These are phyloP conservation scores for Pharus latifolius DNA, from an alignment of 176 grass and related monocot genomes.

Conservation along the genomic window DNA sequence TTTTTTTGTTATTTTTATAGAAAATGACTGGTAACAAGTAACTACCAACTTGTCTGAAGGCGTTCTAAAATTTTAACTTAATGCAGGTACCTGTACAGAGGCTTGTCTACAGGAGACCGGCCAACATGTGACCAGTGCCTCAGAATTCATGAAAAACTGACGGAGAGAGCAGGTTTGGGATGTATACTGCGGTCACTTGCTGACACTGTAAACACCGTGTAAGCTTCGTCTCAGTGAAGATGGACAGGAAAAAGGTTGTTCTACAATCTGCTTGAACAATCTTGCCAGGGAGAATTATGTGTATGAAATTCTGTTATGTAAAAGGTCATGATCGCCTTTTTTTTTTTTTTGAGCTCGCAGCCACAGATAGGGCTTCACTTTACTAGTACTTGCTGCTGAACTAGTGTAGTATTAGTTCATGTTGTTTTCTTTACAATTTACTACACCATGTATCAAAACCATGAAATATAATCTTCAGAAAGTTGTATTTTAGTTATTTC, in stretches of 20 bases:
- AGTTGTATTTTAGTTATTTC: no score
- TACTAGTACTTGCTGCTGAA: slow-evolving; percentile 1
- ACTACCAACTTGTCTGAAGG: no score
- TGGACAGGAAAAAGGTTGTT: not conserved
- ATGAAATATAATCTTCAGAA: no score
- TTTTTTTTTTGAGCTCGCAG: not conserved
- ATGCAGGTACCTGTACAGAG: slow-evolving; percentile 89
- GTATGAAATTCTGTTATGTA: not conserved
- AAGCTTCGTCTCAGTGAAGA: slow-evolving; percentile 2
- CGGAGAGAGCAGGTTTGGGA: slow-evolving; percentile 71
- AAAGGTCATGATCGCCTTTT: not conserved
- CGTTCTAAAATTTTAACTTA: not conserved
- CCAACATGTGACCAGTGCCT: slow-evolving; percentile 92
- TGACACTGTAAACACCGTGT: slow-evolving; percentile 65
- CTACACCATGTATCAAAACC: no score
- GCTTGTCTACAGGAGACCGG: slow-evolving; percentile 75
- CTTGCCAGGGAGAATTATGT: not conserved
- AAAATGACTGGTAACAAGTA: not conserved
- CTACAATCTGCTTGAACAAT: not conserved
- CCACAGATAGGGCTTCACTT: not conserved
- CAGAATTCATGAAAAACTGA: slow-evolving; percentile 94
- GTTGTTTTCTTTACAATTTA: no score
- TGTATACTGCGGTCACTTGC: slow-evolving; percentile 71
- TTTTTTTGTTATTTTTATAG: not conserved
- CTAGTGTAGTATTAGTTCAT: not conserved